Evolutionary conservation across 1,284 basidiomycete genomes (phyloP), one percentile per base, ranked within the genome.

Genomic region (Leccinum fallax): DNA sequence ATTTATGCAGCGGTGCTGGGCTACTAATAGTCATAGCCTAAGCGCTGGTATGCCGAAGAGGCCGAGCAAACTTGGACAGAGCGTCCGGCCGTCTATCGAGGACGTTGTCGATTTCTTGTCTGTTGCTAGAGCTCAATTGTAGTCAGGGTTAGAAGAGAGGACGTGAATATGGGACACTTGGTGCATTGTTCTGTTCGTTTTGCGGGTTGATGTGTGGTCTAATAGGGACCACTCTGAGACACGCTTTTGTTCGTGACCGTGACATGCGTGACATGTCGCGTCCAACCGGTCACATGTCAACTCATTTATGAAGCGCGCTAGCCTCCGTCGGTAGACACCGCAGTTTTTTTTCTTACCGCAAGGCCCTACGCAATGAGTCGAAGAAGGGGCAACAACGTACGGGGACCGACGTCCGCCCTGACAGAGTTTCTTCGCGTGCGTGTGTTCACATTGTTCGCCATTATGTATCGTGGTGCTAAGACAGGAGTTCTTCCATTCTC

Each of bases 351-450:
- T 21, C 11, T 48, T 48, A 48, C 7, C 7, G 7, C 43, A 46
- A 46, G 10, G 43, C 19, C 5, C 43, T 53, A 26, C 15, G 59
- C 34, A 9, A 72, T 75, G 71, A 73, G 73, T 53, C 62, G 71
- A 57, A 63, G 73, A 57, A 64, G 73, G 51, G 40, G 70, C 28
- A 90, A 89, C 74, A 90, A 90, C 62, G 89, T 97, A 49, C 85
- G 92, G 19, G 96, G 96, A 0, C 95, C 96, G 0, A 88, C 92
- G 0, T 96, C 94, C 53, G 96, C 96, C 0, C 78, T 98, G 11
- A 97, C 96, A 28, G 93, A 95, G 66, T 98, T 95, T 73, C 81
- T 98, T 19, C 86, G 88, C 67, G 95, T 94, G 65, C 63, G 86
- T 80, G 86, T 80, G 6, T 43, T 19, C 40, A 43, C n/a, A 48